These are phyloP conservation scores for Penicillium sp. DNA, from an alignment of 2,329 filamentous ascomycete species.

Conservation along the genomic window DNA sequence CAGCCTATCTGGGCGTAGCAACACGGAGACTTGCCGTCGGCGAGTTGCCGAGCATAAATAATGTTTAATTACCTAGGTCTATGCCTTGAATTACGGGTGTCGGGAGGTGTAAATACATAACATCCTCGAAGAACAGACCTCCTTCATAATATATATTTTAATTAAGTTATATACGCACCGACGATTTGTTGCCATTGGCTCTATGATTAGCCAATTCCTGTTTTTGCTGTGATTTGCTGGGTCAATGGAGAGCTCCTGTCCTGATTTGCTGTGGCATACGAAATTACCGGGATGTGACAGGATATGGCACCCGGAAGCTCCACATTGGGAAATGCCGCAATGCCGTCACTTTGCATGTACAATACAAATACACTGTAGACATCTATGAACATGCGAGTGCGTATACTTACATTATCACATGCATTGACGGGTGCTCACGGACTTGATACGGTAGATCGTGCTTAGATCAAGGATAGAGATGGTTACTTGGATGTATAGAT, in stretches of 20 bases:
- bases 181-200: too few species aligned
- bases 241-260: not conserved
- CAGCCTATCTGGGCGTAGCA: not conserved
- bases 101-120: too few species aligned
- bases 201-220: not conserved
- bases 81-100: not conserved
- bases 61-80: too few species aligned
- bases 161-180: not conserved
- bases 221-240: not conserved
- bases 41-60: too few species aligned
- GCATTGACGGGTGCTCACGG: not conserved
- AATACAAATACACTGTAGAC: not conserved
- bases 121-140: too few species aligned
- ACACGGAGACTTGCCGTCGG: slow-evolving; percentile 2
- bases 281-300: not conserved
- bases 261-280: not conserved
- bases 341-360: not conserved
- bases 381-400: not conserved
- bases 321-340: slow-evolving; percentile 13
- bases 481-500: not conserved
- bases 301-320: not conserved
- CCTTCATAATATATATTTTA: not conserved
- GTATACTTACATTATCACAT: not conserved
- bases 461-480: not conserved
- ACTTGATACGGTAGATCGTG: not conserved